Evolutionary conservation across 768 basidiomycete species (phyloP).

Genomic region (Naganishia vaughanmartiniae): DNA sequence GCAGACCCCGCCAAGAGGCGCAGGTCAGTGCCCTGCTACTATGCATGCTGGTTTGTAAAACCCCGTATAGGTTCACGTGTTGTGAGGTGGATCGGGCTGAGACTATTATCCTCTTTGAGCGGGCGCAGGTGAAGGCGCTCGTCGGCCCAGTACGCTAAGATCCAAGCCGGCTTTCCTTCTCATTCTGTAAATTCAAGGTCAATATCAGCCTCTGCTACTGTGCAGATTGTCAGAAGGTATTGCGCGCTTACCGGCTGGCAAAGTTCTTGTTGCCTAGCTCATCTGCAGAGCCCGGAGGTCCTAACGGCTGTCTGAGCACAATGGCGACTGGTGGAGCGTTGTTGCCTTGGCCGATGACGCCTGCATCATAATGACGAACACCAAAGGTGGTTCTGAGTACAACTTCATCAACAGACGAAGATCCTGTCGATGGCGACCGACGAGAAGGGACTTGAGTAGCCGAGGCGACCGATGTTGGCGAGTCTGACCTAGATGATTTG

Average conservation of each 20-base stretch:
- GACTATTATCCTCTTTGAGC: no score
- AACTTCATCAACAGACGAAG: conserved; percentile 4
- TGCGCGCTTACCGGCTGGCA: conserved; percentile 39
- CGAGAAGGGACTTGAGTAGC: conserved; percentile 2
- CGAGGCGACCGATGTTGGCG: background rate
- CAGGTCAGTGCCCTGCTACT: no score
- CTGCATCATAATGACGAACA: background rate
- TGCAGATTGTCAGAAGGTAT: background rate
- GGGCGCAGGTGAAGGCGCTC: no score
- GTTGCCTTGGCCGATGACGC: conserved; percentile 22
- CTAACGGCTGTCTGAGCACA: conserved; percentile 41
- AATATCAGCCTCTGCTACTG: background rate
- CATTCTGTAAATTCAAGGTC: background rate
- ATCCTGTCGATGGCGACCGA: conserved; percentile 7
- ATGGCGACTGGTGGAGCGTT: background rate
- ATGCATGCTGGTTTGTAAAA: no score
- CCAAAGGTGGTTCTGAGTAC: background rate
- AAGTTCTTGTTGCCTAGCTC: conserved; percentile 46
- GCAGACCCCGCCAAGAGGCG: no score
- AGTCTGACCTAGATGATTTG: conserved; percentile 3
- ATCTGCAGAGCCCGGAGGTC: conserved; percentile 45
- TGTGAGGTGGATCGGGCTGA: background rate
- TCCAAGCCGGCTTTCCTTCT: conserved; percentile 7
- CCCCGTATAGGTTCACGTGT: background rate
- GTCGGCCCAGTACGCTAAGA: no score